Evolutionary conservation across 1,139 yeast species (phyloP), one percentile per base, ranked within the genome.

Genomic region (Lodderomyces theae): DNA sequence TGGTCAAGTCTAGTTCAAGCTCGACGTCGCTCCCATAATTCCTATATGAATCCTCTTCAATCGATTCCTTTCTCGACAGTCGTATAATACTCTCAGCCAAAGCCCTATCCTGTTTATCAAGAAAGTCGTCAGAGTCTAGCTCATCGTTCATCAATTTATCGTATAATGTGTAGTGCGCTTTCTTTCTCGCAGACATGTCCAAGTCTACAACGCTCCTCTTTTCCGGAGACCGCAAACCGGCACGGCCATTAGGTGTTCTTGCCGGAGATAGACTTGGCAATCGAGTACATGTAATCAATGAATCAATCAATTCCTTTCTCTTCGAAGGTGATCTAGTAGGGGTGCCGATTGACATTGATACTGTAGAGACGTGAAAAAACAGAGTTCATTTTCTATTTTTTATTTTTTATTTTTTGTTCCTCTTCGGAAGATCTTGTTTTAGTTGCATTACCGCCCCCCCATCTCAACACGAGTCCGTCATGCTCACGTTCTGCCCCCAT

Each of bases 401-500:
- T 18, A 35, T 21, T 29, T 29, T 34, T 23, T 9, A 26, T 10
- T 30, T 10, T 26, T 13, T 26, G n/a, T n/a, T n/a, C n/a, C n/a
- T n/a, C n/a, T n/a, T n/a, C n/a, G n/a, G n/a, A n/a, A n/a, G n/a
- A n/a, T n/a, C n/a, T n/a, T n/a, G n/a, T n/a, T n/a, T n/a, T n/a
- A n/a, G n/a, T n/a, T n/a, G n/a, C n/a, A n/a, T n/a, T n/a, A n/a
- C n/a, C n/a, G n/a, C n/a, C 16, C 13, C 34, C 8, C 6, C 24
- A 18, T 31, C 24, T 28, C 31, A 28, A 15, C 29, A 37, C 29
- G 5, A 16, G n/a, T 9, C 4, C 9, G 5, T 9, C 18, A 90
- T 90, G 97, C 72, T 90, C 45, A 86, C 97, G 1, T 90, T 90
- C 61, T 90, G 97, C 55, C 97, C 97, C 2, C 78, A 83, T 57